phyloP scores from a whole-genome alignment of 1,139 yeast genomes.

The Candida glucosophila region DNA sequence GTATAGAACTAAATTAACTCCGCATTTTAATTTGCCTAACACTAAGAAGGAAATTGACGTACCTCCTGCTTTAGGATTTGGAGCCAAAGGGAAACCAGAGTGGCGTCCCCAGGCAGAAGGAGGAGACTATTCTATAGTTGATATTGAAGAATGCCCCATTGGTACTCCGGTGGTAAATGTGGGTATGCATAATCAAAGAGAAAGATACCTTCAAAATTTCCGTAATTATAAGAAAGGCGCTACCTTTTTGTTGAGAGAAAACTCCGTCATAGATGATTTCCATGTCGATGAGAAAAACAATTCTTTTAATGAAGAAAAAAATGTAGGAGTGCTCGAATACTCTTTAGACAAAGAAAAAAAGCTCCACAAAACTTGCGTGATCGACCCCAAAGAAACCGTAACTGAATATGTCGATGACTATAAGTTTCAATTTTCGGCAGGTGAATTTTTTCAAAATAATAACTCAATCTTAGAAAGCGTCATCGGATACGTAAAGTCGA shows the following conservation, averaged over 20 bases:
- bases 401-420: conserved; percentile 68
- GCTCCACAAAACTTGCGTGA: conserved; percentile 45
- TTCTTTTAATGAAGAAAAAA: conserved; percentile 33
- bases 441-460: conserved; percentile 93
- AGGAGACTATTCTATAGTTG: conserved; percentile 51
- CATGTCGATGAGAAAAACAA: conserved; percentile 15
- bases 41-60: conserved; percentile 28
- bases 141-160: conserved; percentile 87
- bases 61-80: conserved; percentile 81
- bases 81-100: conserved; percentile 66
- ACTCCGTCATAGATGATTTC: conserved; percentile 36
- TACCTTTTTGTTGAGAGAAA: conserved; percentile 76
- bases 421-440: conserved; percentile 82
- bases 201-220: conserved; percentile 39
- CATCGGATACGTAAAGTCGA: conserved; percentile 69
- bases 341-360: conserved; percentile 12
- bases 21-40: conserved; percentile 86
- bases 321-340: conserved; percentile 20
- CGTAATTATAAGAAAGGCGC: conserved; percentile 71
- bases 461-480: conserved; percentile 82
- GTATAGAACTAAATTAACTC: conserved; percentile 89
- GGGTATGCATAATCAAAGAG: conserved; percentile 70
- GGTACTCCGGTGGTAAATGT: conserved; percentile 73
- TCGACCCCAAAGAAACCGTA: conserved; percentile 71
- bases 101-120: conserved; percentile 52